These are phyloP conservation scores for Diutina pseudorugosa DNA, from an alignment of 1,139 yeast species.

Conservation along the genomic window DNA sequence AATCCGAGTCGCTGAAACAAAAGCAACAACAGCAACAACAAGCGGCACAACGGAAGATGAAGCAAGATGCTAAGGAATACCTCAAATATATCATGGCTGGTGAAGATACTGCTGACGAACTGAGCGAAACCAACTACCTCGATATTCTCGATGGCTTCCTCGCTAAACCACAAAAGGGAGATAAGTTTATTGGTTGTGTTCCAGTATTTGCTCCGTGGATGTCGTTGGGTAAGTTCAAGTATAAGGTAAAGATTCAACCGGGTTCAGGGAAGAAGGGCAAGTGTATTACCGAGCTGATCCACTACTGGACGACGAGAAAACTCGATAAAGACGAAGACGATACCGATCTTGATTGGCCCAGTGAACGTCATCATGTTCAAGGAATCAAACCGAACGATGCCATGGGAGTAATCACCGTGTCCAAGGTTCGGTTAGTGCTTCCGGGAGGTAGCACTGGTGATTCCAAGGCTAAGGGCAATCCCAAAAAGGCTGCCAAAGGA, in stretches of 20 bases:
- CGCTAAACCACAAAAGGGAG: slow-evolving; percentile 30
- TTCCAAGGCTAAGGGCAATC: neutral
- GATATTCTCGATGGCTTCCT: slow-evolving; percentile 29
- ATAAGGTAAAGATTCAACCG: slow-evolving; percentile 76
- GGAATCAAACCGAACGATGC: slow-evolving; percentile 41
- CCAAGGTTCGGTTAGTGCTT: slow-evolving; percentile 26
- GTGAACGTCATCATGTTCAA: slow-evolving; percentile 44
- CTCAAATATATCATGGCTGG: slow-evolving; percentile 13
- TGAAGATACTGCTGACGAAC: slow-evolving; percentile 23
- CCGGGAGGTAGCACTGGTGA: slow-evolving; percentile 15
- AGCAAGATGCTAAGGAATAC: slow-evolving; percentile 18
- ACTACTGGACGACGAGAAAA: slow-evolving; percentile 45
- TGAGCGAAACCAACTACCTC: slow-evolving; percentile 20
- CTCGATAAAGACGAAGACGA: slow-evolving; percentile 39
- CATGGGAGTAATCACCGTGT: slow-evolving; percentile 26
- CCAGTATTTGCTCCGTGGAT: slow-evolving; percentile 95
- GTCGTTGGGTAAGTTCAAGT: slow-evolving; percentile 60
- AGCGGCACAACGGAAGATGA: slow-evolving; percentile 12
- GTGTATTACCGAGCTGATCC: slow-evolving; percentile 56
- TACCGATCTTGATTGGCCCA: slow-evolving; percentile 56
- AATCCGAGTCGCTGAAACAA: slow-evolving; percentile 13
- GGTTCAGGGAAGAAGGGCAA: slow-evolving; percentile 88
- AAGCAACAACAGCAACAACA: slow-evolving; percentile 13
- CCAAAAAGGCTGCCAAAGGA: slow-evolving; percentile 6
- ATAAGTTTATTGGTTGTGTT: slow-evolving; percentile 44